Evolutionary conservation across 129 eudicot species (phyloP).

Genomic region (Artemisia argyi): DNA sequence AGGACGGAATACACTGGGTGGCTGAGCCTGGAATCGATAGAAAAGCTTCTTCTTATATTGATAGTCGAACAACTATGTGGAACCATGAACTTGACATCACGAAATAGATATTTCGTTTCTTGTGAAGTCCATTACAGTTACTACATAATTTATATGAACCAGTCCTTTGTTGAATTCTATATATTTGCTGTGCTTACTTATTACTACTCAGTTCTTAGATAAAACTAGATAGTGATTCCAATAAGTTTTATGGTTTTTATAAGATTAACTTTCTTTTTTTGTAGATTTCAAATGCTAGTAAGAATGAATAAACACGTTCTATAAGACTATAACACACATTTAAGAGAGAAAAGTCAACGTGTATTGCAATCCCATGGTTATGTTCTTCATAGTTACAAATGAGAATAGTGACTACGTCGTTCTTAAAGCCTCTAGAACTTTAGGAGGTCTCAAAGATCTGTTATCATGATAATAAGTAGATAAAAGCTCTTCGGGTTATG

Average conservation of each 20-base stretch:
- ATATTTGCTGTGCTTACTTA: background rate
- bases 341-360: too few species aligned
- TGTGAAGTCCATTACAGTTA: background rate
- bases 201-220: background rate
- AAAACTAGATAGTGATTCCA: background rate
- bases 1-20: slow-evolving; percentile 29
- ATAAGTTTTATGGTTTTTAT: background rate
- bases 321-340: too few species aligned
- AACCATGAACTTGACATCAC: slow-evolving; percentile 11
- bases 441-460: too few species aligned
- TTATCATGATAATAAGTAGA: too few species aligned
- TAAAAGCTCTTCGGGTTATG: too few species aligned
- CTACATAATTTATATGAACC: background rate
- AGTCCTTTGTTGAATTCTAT: too few species aligned
- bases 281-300: too few species aligned
- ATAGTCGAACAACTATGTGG: slow-evolving; percentile 25
- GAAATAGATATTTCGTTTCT: slow-evolving; percentile 1
- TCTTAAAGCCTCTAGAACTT: too few species aligned
- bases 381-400: too few species aligned
- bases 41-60: slow-evolving; percentile 28
- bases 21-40: slow-evolving; percentile 31
- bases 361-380: too few species aligned
- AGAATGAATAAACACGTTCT: too few species aligned
- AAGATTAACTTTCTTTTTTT: background rate
- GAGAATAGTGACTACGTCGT: too few species aligned